Base-by-base conservation (phyloP, 2,329 filamentous ascomycete species). In the Pseudogymnoascus sp. region DNA sequence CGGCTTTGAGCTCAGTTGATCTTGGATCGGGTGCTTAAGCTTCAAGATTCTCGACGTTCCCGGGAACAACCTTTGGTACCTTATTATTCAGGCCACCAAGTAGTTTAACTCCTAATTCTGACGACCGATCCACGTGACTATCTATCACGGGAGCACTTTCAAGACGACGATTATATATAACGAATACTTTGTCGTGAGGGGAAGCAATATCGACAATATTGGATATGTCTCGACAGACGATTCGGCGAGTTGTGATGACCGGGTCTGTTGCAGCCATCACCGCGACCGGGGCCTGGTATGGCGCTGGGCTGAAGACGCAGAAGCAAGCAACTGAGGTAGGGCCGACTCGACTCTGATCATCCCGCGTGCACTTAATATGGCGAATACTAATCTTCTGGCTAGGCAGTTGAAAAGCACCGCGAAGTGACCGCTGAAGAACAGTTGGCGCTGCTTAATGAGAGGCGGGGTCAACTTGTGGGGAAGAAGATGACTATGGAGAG, bases 221-320 rank as follows among this genome's bases (percentile, higher is more conserved):
- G 9, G 16, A 33, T 33, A 55, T 55, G 49, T 55, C 49, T 21
- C 25, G 33, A 7, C 71, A 71, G 28, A 77, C 75, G 62, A 66
- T 82, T 6, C 78, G 81, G 28, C 77, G 81, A 14, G 75, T 81
- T 63, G 75, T 85, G 16, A 71, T 85, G 67, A 84, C 85, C 1
- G 79, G 76, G 37, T 78, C 80, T 2, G 78, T 87, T 16, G 78
- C 81, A 8, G 78, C 81, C 14, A 79, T 85, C 55, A 85, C 83
- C 1, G 80, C 81, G 5, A 79, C 79, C 1, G 84, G 85, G 60
- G 78, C 83, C 4, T 77, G 82, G 65, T 87, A 85, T 67, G 85
- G 85, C 23, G 85, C 85, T 18, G 79, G 80, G 5, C 66, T 87
- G 64, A 86, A 86, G 71, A 80, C 77, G 3, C 73, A 78, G 33